A percentile compares a stretch with the other conserved stretches of the same genome.
phyloP scores from a whole-genome alignment of 305 asterid genomes.

The Solanum chacoense region DNA sequence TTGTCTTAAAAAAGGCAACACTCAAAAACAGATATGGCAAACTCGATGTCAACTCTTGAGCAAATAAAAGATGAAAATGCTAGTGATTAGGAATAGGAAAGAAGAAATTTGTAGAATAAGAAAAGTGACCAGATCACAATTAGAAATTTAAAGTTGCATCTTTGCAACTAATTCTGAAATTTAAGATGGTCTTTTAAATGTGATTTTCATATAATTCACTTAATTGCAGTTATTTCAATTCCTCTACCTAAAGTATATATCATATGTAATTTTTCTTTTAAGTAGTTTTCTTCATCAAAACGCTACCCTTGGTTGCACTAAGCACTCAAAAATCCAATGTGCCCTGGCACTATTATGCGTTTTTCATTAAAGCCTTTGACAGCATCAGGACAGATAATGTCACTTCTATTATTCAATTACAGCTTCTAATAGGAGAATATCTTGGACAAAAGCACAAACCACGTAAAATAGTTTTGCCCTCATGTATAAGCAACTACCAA shows the following conservation, averaged over 20 bases:
- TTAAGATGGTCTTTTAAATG: neutral
- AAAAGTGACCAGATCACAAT: neutral
- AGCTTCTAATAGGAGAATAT: neutral
- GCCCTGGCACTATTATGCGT: neutral
- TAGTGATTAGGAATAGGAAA: neutral
- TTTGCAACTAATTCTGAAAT: neutral
- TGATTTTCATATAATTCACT: neutral
- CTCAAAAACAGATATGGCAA: neutral
- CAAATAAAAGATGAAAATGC: neutral
- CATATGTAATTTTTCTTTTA: neutral
- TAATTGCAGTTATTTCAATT: neutral
- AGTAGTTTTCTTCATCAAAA: neutral
- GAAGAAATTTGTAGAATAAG: neutral
- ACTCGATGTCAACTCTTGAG: neutral
- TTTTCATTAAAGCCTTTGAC: neutral
- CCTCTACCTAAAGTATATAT: neutral
- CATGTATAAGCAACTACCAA: neutral
- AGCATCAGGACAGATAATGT: neutral
- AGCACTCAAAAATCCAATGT: neutral
- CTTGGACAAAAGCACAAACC: neutral
- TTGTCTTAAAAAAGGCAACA: neutral
- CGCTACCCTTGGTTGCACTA: neutral
- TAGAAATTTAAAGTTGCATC: neutral
- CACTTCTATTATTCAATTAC: neutral
- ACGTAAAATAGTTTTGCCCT: neutral